Conservation (phyloP, 495 filamentous ascomycete species). For the Aspergillus homomorphus region DNA sequence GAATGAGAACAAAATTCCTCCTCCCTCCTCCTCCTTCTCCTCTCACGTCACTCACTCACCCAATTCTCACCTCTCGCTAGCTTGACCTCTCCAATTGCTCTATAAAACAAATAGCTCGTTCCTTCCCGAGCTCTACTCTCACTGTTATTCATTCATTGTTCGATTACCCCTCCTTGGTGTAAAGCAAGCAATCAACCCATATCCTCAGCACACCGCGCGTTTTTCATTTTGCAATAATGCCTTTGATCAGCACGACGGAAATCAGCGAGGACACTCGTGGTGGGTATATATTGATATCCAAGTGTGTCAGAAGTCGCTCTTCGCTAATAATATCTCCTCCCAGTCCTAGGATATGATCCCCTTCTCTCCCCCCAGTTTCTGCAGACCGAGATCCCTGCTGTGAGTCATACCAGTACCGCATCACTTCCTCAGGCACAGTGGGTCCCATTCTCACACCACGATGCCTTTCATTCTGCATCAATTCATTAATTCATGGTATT, state of each 20-base stretch:
- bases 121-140: slow-evolving; percentile 4
- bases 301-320: neutral
- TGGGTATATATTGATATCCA: slow-evolving; percentile 24
- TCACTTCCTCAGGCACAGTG: neutral
- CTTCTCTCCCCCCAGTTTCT: slow-evolving; percentile 87
- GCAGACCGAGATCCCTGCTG: slow-evolving; percentile 81
- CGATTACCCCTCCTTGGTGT: neutral
- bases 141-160: slow-evolving; percentile 2
- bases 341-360: slow-evolving; percentile 94
- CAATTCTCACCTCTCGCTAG: neutral
- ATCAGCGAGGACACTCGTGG: slow-evolving; percentile 54
- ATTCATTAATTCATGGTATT: slow-evolving; percentile 13
- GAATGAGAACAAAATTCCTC: too few species aligned
- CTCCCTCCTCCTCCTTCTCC: neutral
- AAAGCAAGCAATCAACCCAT: too few species aligned
- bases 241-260: slow-evolving; percentile 47
- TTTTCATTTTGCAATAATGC: slow-evolving; percentile 35
- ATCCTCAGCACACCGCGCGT: neutral
- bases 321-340: slow-evolving; percentile 9
- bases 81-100: too few species aligned
- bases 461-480: neutral
- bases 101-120: too few species aligned
- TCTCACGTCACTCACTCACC: neutral
- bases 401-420: slow-evolving; percentile 45
- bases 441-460: too few species aligned